phyloP scores from a whole-genome alignment of 1,284 basidiomycete species.

The Rhodotorula sp. region DNA sequence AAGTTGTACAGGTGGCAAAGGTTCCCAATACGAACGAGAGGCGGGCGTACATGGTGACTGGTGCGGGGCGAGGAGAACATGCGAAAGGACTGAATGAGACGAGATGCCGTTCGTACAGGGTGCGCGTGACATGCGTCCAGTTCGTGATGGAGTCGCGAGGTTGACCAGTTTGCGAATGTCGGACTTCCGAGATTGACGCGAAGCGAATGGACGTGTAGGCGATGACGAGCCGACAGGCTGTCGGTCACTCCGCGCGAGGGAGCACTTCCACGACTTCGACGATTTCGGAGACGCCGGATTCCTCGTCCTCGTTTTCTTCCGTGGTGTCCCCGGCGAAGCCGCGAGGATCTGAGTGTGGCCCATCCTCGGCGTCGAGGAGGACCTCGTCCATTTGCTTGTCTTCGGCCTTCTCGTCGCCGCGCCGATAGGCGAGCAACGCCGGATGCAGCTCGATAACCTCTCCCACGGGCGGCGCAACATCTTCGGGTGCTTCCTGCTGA shows the following conservation, averaged over 20 bases:
- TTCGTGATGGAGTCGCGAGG: background rate
- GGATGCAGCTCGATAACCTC: background rate
- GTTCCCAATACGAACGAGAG: no score
- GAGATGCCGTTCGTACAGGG: background rate
- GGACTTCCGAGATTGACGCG: no score
- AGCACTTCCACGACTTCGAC: background rate
- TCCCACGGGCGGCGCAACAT: background rate
- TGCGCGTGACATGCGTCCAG: background rate
- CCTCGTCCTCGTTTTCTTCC: background rate
- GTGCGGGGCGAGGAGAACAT: background rate
- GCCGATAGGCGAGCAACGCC: background rate
- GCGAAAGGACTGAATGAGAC: background rate
- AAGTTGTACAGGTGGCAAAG: no score
- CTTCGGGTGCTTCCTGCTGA: no score
- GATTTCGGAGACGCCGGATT: background rate
- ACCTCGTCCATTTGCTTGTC: background rate
- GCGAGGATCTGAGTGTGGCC: background rate
- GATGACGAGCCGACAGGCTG: background rate
- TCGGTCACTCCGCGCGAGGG: background rate
- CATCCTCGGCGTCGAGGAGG: background rate
- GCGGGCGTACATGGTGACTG: no score
- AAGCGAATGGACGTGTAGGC: no score
- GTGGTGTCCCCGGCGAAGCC: background rate
- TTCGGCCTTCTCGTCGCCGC: background rate
- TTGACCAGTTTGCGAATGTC: no score